phyloP scores from a whole-genome alignment of 306 rosid species.

The Ziziphus jujuba region DNA sequence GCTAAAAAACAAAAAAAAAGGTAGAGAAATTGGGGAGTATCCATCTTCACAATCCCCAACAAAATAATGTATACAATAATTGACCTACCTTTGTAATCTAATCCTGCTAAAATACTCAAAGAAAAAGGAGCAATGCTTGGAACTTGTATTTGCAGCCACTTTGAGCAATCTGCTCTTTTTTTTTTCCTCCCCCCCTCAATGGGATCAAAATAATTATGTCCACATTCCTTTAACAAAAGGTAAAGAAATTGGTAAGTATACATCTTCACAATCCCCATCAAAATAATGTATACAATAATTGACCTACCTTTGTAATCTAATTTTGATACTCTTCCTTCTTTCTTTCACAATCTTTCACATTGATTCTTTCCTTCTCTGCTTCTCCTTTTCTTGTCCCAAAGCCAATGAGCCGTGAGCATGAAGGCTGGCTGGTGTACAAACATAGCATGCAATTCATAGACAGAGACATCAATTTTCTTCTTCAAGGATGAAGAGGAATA shows the following conservation, averaged over 20 bases:
- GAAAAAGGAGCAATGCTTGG: too few species aligned
- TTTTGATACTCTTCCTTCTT: background rate
- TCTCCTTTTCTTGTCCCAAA: background rate
- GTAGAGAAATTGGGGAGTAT: too few species aligned
- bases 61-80: too few species aligned
- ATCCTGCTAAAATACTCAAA: too few species aligned
- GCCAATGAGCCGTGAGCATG: too few species aligned
- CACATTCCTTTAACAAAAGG: background rate
- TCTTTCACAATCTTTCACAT: background rate
- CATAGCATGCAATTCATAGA: background rate
- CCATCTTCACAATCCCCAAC: too few species aligned
- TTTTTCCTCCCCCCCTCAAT: background rate
- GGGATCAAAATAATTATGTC: background rate
- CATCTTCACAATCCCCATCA: background rate
- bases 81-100: too few species aligned
- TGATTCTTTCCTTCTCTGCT: background rate
- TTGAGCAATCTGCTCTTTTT: too few species aligned
- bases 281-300: background rate
- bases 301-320: background rate
- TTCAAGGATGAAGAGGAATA: background rate
- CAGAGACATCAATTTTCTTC: background rate
- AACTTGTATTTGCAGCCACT: background rate
- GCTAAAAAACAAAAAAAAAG: too few species aligned
- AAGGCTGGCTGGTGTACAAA: too few species aligned
- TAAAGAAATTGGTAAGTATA: too few species aligned